phyloP scores from a whole-genome alignment of 2,329 filamentous ascomycete species.

The Fusarium paranaense region DNA sequence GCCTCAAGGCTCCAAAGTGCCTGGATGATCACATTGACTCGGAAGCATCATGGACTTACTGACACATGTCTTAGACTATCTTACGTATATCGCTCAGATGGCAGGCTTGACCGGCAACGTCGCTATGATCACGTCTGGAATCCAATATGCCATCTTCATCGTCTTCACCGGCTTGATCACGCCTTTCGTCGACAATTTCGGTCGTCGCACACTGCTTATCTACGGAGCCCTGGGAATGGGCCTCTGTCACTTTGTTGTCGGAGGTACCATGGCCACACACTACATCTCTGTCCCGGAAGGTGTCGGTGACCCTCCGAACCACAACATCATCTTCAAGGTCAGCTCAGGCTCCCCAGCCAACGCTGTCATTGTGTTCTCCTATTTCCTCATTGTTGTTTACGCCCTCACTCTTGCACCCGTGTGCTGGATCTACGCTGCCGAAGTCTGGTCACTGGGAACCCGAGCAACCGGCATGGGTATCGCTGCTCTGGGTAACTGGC shows the following conservation, averaged over 20 bases:
- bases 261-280: neutral
- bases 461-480: conserved; percentile 1
- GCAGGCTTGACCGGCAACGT: conserved; percentile 5
- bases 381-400: neutral
- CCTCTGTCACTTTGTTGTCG: neutral
- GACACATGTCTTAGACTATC: neutral
- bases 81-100: conserved; percentile 12
- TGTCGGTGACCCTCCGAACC: neutral
- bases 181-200: neutral
- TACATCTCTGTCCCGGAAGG: neutral
- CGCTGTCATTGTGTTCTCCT: neutral
- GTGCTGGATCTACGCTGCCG: conserved; percentile 5
- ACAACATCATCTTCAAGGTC: neutral
- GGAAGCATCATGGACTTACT: neutral
- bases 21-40: neutral
- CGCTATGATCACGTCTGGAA: neutral
- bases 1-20: neutral
- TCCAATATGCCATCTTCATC: conserved; percentile 6
- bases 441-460: neutral
- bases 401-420: conserved; percentile 1
- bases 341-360: neutral
- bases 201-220: neutral
- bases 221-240: neutral
- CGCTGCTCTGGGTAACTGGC: conserved; percentile 1
- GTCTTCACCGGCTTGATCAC: neutral